Base-by-base conservation (phyloP, 768 basidiomycete genomes). In the Mycena epipterygia region DNA sequence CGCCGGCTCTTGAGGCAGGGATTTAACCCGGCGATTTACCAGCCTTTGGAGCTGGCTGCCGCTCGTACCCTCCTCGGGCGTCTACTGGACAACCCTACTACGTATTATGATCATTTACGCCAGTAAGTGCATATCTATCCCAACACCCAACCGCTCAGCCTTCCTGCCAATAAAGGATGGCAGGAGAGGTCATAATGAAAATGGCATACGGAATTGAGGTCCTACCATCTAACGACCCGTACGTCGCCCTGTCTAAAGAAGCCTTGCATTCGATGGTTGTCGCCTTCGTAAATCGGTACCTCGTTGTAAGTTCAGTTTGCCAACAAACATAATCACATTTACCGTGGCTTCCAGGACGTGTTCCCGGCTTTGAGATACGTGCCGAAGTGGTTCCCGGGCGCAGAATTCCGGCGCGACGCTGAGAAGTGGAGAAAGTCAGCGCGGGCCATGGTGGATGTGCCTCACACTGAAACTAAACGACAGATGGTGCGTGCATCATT, bases 131-230 rank as follows among this genome's bases (percentile, higher is more conserved):
- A 23, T 46, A 7, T 25, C 9, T 5, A n/a, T 23, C 17, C 23
- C n/a, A n/a, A 23, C 5, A 23, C 23, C 44, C 16, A 39, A 41
- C 14, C 19, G 35, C 35, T 19, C 9, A n/a, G n/a, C 17, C 44
- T 23, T 46, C n/a, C 5, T 13, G 7, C 3, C 3, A 46, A 46
- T 25, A 27, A 57, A n/a, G 56, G 14, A 57, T 57, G 56, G 44
- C 68, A n/a, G 71, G 67, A 5, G 60, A 52, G 16, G 27, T 70
- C 52, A 66, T 77, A 19, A 64, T 79, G 46, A 60, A 70, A 17
- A 49, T 73, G 23, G 63, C 78, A 49, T 76, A 79, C 60, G 78
- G 78, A 16, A 68, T 78, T 30, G 66, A 79, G 3, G 64, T 77
- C 14, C 64, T 60, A n/a, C 65, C 53, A 5, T 53, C 70, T 23